These are phyloP conservation scores for Arxiozyma heterogenica DNA, from an alignment of 1,139 yeast genomes.

Conservation along the genomic window DNA sequence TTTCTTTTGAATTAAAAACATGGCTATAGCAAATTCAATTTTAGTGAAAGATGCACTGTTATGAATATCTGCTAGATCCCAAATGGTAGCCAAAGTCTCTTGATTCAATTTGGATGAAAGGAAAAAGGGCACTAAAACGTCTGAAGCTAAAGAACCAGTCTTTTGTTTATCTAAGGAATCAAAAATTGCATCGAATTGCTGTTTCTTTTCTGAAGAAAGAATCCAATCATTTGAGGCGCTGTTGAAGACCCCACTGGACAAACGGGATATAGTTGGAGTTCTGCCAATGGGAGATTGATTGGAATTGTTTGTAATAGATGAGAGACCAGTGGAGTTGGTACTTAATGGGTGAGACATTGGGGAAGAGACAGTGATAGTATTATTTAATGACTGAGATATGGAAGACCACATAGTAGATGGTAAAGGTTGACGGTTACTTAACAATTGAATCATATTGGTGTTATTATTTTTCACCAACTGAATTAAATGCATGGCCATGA, in stretches of 20 bases:
- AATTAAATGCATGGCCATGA: slow-evolving; percentile 91
- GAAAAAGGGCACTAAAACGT: slow-evolving; percentile 80
- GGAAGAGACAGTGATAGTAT: not conserved
- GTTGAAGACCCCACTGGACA: slow-evolving; percentile 36
- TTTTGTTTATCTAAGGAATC: slow-evolving; percentile 61
- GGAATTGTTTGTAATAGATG: slow-evolving; percentile 7
- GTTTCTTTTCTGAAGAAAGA: slow-evolving; percentile 58
- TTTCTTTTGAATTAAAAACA: slow-evolving; percentile 81
- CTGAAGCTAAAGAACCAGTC: slow-evolving; percentile 58
- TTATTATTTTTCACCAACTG: slow-evolving; percentile 66
- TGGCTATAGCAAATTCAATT: slow-evolving; percentile 84
- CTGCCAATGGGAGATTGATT: slow-evolving; percentile 7
- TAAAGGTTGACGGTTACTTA: slow-evolving; percentile 53
- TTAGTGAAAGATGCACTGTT: slow-evolving; percentile 76
- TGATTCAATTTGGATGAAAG: slow-evolving; percentile 82
- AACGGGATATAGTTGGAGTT: slow-evolving; percentile 24
- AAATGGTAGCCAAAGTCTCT: slow-evolving; percentile 75
- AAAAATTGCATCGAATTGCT: slow-evolving; percentile 72
- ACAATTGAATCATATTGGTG: slow-evolving; percentile 55
- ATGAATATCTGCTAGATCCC: slow-evolving; percentile 92
- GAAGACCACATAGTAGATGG: slow-evolving; percentile 62
- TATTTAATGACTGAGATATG: slow-evolving; percentile 18
- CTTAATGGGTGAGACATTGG: not conserved
- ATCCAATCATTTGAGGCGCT: slow-evolving; percentile 63
- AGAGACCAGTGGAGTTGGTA: slow-evolving; percentile 29